Conservation (phyloP, 2,329 filamentous ascomycete genomes). For the Monilinia laxa region DNA sequence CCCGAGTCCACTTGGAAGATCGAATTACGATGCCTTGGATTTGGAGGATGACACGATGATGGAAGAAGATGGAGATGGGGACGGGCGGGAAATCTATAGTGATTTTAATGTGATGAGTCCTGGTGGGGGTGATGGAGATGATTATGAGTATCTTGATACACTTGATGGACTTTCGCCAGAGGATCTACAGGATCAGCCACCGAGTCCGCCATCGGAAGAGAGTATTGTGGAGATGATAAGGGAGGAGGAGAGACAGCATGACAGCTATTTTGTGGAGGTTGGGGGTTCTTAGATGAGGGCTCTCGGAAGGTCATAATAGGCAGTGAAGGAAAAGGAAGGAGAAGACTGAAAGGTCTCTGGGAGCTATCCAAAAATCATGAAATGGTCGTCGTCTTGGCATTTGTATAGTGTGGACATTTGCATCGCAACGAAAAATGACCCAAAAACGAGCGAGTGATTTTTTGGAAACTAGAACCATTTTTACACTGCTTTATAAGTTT, state of each 20-base stretch:
- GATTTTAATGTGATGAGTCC: constrained; percentile 41
- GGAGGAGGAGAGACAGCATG: constrained; percentile 35
- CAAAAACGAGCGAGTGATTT: background rate
- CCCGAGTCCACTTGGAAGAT: constrained; percentile 40
- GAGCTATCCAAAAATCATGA: constrained; percentile 28
- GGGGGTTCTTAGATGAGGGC: constrained; percentile 35
- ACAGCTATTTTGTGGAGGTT: constrained; percentile 34
- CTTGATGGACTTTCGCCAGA: constrained; percentile 38
- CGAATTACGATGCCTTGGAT: constrained; percentile 41
- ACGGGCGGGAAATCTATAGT: constrained; percentile 35
- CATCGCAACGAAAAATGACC: constrained; percentile 5
- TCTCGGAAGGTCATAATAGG: background rate
- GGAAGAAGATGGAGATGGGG: constrained; percentile 29
- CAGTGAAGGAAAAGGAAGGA: background rate
- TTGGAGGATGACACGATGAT: constrained; percentile 36
- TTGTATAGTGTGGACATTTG: background rate
- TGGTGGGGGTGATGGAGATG: constrained; percentile 31
- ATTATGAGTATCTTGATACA: constrained; percentile 40
- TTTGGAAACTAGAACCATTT: background rate
- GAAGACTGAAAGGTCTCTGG: constrained; percentile 26
- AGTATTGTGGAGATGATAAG: constrained; percentile 37
- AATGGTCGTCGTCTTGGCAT: background rate
- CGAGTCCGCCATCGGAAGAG: constrained; percentile 34
- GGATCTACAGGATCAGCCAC: constrained; percentile 35
- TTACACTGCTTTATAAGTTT: constrained; percentile 15